Percentiles rank a stretch among this genome's conserved stretches.
Evolutionary conservation across 78 protist genomes (phyloP).

Genomic region (Dictyostelium firmibasis): DNA sequence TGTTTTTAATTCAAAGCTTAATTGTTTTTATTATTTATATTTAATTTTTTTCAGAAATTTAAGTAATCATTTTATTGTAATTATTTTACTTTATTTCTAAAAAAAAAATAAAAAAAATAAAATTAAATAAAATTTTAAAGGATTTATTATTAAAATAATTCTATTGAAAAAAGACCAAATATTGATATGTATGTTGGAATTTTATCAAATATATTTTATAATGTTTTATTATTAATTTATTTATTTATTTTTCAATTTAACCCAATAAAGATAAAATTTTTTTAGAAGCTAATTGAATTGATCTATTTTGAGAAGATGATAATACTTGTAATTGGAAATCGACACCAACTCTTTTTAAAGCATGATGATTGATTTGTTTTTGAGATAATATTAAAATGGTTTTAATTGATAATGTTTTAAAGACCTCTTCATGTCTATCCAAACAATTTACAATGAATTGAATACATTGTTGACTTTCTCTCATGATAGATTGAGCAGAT

Average conservation of each 20-base stretch:
- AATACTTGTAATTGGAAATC: background rate
- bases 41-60: too few species aligned
- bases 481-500: background rate
- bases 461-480: background rate
- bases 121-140: too few species aligned
- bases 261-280: constrained; percentile 41
- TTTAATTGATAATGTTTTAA: constrained; percentile 41
- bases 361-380: constrained; percentile 6
- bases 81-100: too few species aligned
- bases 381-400: constrained; percentile 24
- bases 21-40: too few species aligned
- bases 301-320: background rate
- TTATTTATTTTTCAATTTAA: background rate
- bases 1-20: too few species aligned
- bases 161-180: too few species aligned
- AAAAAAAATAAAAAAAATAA: too few species aligned
- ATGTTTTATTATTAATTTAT: background rate
- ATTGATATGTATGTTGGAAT: too few species aligned
- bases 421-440: constrained; percentile 30
- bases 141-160: too few species aligned
- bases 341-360: background rate
- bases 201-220: background rate
- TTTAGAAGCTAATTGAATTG: constrained; percentile 48
- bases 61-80: too few species aligned
- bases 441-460: constrained; percentile 33